Evolutionary conservation across 2,329 filamentous ascomycete species (phyloP), one percentile per base, ranked within the genome.

Genomic region (Emmonsia crescens): DNA sequence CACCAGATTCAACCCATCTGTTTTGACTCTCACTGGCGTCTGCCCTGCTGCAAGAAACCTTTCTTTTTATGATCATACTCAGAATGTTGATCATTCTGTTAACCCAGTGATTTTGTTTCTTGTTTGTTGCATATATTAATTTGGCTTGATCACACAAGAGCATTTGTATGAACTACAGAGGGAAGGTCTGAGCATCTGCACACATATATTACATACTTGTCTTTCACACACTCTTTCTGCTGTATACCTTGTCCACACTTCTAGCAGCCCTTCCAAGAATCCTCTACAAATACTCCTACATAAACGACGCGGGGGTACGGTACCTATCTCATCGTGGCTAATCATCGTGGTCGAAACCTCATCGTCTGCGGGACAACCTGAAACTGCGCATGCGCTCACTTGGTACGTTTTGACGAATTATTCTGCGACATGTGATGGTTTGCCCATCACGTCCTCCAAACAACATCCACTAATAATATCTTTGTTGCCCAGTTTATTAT

Each of bases 371-470:
- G 33, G 49, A 31, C 51, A 55, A 55, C 51, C 31, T 55, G 51
- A 55, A 33, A 55, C 51, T 10, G 51, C 51, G 31, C 51, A 36
- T 55, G 51, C 29, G n/a, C 24, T 49, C 33, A 8, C 3, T 46
- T 51, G 48, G 58, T 60, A 60, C 31, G 58, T 57, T 31, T n/a
- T 52, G 36, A 57, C 24, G 33, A 44, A 44, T 44, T 29, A 52
- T 29, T 44, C 44, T 42, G 42, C 33, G 48, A 29, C 58, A 60
- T 44, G 48, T 60, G 58, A 38, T 38, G 24, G 36, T 19, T 2
- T 33, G 3, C 16, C 12, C 46, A 38, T 49, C 5, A 29, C n/a
- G 24, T 38, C 3, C 27, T 6, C 48, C 24, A 19, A 12, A 3
- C 14, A 52, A 31, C 29, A 14, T n/a, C 58, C 24, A 38, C 48